Base-by-base conservation (phyloP, 805 yeast genomes). In the Saturnispora zaruensis region DNA sequence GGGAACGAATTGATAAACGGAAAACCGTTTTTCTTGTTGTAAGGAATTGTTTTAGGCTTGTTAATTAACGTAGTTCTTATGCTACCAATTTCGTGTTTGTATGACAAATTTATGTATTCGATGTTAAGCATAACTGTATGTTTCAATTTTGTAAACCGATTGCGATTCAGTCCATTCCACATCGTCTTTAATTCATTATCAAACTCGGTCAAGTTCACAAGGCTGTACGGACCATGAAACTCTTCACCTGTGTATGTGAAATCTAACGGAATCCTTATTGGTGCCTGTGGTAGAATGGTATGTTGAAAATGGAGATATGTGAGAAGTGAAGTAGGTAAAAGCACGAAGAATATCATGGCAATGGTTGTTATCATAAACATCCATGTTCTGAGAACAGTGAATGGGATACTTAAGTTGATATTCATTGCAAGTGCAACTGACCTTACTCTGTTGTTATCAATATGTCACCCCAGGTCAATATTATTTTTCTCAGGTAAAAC, bases 321-420 rank as follows among this genome's bases (percentile, higher is more conserved):
- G 3, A 50, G n/a, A 3, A 52, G 38, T 6, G 55, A 51, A 6
- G 45, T 24, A 8, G 57, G 57, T n/a, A 54, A 14, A 21, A 54
- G 45, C 2, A 54, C 42, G 7, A 52, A 44, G 11, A 54, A 23
- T 14, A 50, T 33, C 2, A 51, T 46, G 2, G 30, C n/a, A 6
- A 48, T 21, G 14, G 52, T 33, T 7, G 46, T 23, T n/a, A 46
- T 6, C 7, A 52, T 21, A 24, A 52, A 46, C 3, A 36, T 41
- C 49, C 48, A 52, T 25, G 55, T 46, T 16, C 44, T 38, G 3
- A 46, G 32, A 5, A 51, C 8, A n/a, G 32, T 24, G 24, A 52
- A 32, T 6, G 57, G 55, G 6, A 48, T 24, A 3, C 32, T 41
- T 9, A 42, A 41, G 8, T 30, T 36, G 4, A 46, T 20, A 8